Evolutionary conservation across 305 asterid genomes (phyloP).

Genomic region (Fraxinus sp.): DNA sequence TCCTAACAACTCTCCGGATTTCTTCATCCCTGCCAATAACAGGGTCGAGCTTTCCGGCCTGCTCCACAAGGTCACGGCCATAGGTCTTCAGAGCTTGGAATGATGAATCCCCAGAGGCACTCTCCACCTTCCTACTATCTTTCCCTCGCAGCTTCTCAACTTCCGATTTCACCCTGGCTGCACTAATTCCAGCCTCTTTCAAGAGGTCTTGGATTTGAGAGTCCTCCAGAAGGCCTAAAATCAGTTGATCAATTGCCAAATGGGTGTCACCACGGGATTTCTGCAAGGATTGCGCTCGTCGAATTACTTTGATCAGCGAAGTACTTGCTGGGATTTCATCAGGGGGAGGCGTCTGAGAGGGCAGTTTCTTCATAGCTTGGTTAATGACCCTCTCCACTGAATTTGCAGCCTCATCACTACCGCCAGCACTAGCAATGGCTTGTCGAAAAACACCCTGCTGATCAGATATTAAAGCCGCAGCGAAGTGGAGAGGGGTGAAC

Average conservation of each 20-base stretch:
- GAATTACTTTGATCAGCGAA: conserved; percentile 63
- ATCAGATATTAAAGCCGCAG: conserved; percentile 47
- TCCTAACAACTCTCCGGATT: conserved; percentile 69
- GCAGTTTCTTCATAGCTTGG: conserved; percentile 67
- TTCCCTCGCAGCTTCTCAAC: conserved; percentile 80
- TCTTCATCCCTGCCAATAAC: conserved; percentile 90
- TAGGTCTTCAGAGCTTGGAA: conserved; percentile 80
- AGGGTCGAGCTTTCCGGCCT: conserved; percentile 86
- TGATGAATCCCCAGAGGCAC: conserved; percentile 74
- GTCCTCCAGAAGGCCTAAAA: conserved; percentile 79
- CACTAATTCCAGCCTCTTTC: conserved; percentile 62
- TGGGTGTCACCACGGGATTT: conserved; percentile 77
- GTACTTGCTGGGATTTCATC: conserved; percentile 82
- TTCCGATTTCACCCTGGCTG: conserved; percentile 57
- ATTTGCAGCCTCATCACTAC: conserved; percentile 53
- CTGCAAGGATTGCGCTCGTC: conserved; percentile 75
- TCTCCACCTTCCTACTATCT: conserved; percentile 74
- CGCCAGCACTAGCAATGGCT: conserved; percentile 51
- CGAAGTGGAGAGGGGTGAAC: conserved; percentile 70
- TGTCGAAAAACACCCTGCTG: conserved; percentile 58
- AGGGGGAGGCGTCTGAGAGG: conserved; percentile 80
- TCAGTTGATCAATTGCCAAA: conserved; percentile 80
- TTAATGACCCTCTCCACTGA: conserved; percentile 58
- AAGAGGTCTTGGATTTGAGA: conserved; percentile 66
- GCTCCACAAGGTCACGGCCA: conserved; percentile 92